A percentile compares a stretch with the other conserved stretches of the same genome.
These are phyloP conservation scores for Fomitopsis pinicola DNA, from an alignment of 1,284 basidiomycete species.

Conservation along the genomic window DNA sequence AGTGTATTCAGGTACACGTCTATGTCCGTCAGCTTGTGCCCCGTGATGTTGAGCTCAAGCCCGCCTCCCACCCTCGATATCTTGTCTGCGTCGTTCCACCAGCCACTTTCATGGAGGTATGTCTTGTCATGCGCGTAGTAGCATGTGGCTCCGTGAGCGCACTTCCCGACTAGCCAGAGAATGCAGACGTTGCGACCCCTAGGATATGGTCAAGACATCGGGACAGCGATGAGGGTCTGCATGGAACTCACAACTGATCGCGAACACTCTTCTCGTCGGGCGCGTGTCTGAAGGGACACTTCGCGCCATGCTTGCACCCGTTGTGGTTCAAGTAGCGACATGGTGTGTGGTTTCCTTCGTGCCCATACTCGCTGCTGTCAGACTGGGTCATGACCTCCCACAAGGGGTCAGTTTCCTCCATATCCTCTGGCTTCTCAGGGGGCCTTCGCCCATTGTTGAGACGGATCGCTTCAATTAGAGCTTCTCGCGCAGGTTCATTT, in stretches of 20 bases:
- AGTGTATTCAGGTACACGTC: background rate
- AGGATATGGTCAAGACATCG: background rate
- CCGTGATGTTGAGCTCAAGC: background rate
- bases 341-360: conserved; percentile 44
- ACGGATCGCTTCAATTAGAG: conserved; percentile 19
- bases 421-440: conserved; percentile 29
- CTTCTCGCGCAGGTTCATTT: conserved; percentile 26
- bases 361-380: conserved; percentile 45
- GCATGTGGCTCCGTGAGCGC: conserved; percentile 30
- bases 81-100: background rate
- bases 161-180: conserved; percentile 29
- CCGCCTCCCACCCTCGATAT: background rate
- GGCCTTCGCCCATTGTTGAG: conserved; percentile 6
- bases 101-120: background rate
- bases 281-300: conserved; percentile 45
- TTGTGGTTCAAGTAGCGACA: conserved; percentile 50
- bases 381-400: conserved; percentile 27
- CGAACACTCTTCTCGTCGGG: conserved; percentile 47
- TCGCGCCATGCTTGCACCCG: conserved; percentile 35
- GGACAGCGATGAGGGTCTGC: background rate
- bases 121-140: conserved; percentile 19
- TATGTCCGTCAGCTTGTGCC: background rate
- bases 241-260: conserved; percentile 40
- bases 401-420: conserved; percentile 2
- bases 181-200: conserved; percentile 39